Conservation (phyloP, 2,329 filamentous ascomycete genomes). For the Aspergillus pseudoviridinutans region DNA sequence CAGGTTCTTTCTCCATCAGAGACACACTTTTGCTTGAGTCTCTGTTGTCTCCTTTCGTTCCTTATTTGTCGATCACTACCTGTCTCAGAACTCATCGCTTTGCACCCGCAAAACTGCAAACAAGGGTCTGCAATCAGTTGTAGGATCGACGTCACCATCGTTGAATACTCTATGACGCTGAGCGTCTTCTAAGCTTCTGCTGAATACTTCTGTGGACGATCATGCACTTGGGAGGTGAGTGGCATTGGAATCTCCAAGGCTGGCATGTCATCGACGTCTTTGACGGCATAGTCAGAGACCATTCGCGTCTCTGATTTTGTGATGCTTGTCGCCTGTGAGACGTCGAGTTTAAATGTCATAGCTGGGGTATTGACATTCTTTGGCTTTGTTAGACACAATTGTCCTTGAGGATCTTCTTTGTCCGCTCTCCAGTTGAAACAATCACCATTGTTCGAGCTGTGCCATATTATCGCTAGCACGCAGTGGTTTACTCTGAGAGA, state of each 20-base stretch:
- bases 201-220: conserved; percentile 6
- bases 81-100: not conserved
- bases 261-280: conserved; percentile 1
- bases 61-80: not conserved
- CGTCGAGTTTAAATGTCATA: conserved; percentile 2
- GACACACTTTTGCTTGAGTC: not conserved
- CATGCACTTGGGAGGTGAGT: conserved; percentile 18
- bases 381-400: conserved; percentile 1
- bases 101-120: not conserved
- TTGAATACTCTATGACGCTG: conserved; percentile 7
- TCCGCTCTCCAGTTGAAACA: conserved; percentile 1
- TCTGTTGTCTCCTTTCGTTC: not conserved
- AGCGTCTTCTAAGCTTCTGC: conserved; percentile 12
- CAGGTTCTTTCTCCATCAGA: not conserved
- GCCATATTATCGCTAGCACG: not conserved
- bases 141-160: not conserved
- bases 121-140: not conserved
- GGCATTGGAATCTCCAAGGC: conserved; percentile 6
- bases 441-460: not conserved
- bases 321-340: not conserved
- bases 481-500: not conserved
- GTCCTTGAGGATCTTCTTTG: conserved; percentile 5
- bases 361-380: conserved; percentile 4
- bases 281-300: not conserved
- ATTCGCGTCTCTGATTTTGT: not conserved